These are phyloP conservation scores for Glebionis coronaria DNA, from an alignment of 129 eudicot species.

Conservation along the genomic window DNA sequence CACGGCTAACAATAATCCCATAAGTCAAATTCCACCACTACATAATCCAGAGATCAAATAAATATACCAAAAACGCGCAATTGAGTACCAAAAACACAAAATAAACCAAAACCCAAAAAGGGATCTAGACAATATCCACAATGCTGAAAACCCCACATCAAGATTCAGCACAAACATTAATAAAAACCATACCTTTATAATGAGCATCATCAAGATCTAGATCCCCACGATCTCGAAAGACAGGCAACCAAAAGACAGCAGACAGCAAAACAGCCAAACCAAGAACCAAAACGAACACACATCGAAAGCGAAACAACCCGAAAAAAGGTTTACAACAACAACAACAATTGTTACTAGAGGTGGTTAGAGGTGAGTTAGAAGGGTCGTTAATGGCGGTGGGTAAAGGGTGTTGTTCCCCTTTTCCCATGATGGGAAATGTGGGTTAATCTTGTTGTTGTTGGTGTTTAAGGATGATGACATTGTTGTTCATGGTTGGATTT, in stretches of 20 bases:
- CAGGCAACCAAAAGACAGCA: constrained; percentile 85
- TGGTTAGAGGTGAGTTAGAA: constrained; percentile 38
- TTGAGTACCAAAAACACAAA: too few species aligned
- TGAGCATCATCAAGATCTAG: constrained; percentile 77
- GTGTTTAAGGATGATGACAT: constrained; percentile 48
- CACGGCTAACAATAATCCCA: too few species aligned
- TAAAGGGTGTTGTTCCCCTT: constrained; percentile 53
- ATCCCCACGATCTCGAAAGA: constrained; percentile 57
- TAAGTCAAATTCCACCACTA: too few species aligned
- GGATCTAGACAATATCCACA: constrained; percentile 30
- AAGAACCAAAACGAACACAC: constrained; percentile 63
- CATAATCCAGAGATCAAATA: not conserved
- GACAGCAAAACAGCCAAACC: constrained; percentile 73
- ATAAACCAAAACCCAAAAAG: constrained; percentile 21
- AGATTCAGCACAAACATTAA: constrained; percentile 6
- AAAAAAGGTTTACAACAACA: constrained; percentile 24
- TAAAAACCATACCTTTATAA: constrained; percentile 48
- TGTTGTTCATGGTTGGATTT: constrained; percentile 24
- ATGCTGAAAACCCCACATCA: constrained; percentile 18
- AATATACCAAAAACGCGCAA: not conserved
- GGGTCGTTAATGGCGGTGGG: constrained; percentile 28
- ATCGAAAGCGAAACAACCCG: constrained; percentile 45
- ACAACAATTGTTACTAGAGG: constrained; percentile 29
- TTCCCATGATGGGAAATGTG: constrained; percentile 77
- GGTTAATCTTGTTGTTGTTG: constrained; percentile 34